Base-by-base conservation (phyloP, 768 basidiomycete genomes). In the Lactarius akahatsu region DNA sequence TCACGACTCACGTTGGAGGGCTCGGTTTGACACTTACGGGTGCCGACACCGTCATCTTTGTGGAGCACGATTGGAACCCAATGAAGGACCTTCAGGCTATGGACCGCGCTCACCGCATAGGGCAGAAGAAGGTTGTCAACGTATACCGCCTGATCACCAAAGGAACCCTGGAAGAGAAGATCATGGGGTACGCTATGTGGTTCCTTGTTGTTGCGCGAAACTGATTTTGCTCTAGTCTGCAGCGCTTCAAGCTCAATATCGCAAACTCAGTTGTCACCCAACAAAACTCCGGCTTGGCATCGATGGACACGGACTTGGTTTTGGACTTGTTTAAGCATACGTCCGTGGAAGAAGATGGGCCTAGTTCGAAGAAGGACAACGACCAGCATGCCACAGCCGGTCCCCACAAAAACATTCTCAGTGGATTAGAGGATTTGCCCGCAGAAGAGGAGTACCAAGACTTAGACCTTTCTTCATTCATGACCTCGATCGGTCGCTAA, bases 11-110 rank as follows among this genome's bases (percentile, higher is more conserved):
- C 71, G 96, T 99, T 55, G 97, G 97, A 64, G 97, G 97, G 2
- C 80, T 99, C 32, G 97, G 97, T 8, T 79, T 99, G 74, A 99
- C 96, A 23, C 79, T 99, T 69, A 99, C 97, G 0, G 96, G 97
- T 26, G 97, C 97, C 8, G 97, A 99, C 75, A 99, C 97, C 0
- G 97, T 99, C 65, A 97, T 99, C 69, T 99, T 99, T 72, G 94
- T 99, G 61, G 97, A 99, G 75, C 97, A 99, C 72, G 97, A 99
- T 76, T 99, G 97, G 97, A 99, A 99, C 76, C 97, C 97, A 8
- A 97, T 96, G 95, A 98, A 98, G 76, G 97, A 99, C 79, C 79
- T 98, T 7, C 97, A 99, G 74, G 97, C 97, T 9, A 99, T 99
- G 97, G 97, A 99, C 74, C 86, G 97, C 65, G 97, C 97, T 1